Evolutionary conservation across 306 rosid species (phyloP).

Genomic region (Benincasa hispida): DNA sequence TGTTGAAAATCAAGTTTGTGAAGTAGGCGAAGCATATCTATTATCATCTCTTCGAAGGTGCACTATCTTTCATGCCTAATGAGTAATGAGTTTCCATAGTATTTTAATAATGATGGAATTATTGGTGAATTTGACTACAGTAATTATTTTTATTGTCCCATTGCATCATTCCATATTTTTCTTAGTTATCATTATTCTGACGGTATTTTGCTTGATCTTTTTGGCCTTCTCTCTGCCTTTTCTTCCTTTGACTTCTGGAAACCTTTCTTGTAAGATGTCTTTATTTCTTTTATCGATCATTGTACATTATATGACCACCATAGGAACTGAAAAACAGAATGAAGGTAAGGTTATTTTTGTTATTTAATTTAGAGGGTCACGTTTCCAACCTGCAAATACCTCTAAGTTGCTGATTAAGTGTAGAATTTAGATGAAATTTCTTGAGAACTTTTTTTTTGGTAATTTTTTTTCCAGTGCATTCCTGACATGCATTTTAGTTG

Average conservation of each 20-base stretch:
- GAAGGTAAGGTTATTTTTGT: background rate
- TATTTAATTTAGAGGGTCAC: background rate
- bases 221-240: background rate
- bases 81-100: background rate
- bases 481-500: background rate
- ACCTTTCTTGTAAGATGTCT: background rate
- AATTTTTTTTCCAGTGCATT: background rate
- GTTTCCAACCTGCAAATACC: background rate
- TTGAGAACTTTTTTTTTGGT: background rate
- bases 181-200: background rate
- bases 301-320: background rate
- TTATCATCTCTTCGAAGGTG: conserved; percentile 81
- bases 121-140: background rate
- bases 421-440: background rate
- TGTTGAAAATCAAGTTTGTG: conserved; percentile 68
- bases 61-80: conserved; percentile 3
- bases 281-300: background rate
- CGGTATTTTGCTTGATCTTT: background rate
- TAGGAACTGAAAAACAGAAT: background rate
- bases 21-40: conserved; percentile 83
- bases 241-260: background rate
- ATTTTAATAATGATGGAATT: background rate
- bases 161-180: background rate
- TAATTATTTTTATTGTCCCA: background rate
- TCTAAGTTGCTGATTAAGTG: background rate